Conservation (phyloP, 1,284 basidiomycete species). For the Naganishia albida region DNA sequence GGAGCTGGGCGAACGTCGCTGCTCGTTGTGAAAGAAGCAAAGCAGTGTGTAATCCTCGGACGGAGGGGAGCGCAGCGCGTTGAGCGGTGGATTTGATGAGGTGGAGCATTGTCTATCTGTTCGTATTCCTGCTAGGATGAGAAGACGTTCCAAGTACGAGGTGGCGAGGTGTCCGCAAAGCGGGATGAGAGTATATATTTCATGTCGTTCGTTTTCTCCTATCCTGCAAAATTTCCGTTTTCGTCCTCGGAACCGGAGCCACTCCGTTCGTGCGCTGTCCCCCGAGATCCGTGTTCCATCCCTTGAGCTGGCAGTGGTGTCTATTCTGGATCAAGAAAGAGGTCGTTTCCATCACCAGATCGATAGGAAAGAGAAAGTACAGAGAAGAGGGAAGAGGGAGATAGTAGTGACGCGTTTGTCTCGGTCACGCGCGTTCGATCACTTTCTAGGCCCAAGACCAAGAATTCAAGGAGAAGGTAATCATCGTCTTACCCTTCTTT, state of each 20-base stretch:
- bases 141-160: background rate
- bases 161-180: background rate
- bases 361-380: too few relatives aligned
- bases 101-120: background rate
- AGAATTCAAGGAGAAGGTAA: too few relatives aligned
- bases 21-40: background rate
- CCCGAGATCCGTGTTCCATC: background rate
- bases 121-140: background rate
- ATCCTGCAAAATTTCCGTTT: background rate
- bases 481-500: too few relatives aligned
- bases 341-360: too few relatives aligned
- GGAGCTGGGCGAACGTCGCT: background rate
- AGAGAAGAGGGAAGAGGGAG: too few relatives aligned
- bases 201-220: background rate
- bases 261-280: background rate
- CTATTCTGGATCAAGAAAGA: too few relatives aligned
- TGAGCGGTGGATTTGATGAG: background rate
- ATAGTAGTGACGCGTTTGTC: too few relatives aligned
- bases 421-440: too few relatives aligned
- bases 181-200: conserved; percentile 8
- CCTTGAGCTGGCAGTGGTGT: too few relatives aligned
- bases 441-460: too few relatives aligned
- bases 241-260: background rate
- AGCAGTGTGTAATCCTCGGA: background rate
- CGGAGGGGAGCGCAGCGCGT: background rate